Conservation (phyloP, 139 green algal genomes). For the Spirogloea muscicola region DNA sequence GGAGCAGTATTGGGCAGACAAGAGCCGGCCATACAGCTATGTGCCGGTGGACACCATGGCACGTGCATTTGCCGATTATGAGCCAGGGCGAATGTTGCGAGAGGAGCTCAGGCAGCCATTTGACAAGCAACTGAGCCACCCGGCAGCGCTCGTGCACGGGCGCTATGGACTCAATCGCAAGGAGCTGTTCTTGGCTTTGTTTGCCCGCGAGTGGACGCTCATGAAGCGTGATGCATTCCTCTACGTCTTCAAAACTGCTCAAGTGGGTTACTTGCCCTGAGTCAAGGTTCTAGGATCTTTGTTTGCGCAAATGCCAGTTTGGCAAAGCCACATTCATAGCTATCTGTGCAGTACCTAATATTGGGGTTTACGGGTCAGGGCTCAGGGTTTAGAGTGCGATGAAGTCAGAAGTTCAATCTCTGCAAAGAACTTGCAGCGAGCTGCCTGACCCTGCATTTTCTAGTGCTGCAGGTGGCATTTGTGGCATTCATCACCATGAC, state of each 20-base stretch:
- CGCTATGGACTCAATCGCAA: neutral
- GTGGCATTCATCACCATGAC: constrained; percentile 36
- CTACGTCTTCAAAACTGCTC: constrained; percentile 46
- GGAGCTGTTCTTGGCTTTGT: constrained; percentile 38
- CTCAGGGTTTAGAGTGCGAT: neutral
- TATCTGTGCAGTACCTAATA: neutral
- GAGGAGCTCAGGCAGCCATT: too few species aligned
- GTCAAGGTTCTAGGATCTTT: neutral
- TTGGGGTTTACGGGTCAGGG: too few species aligned
- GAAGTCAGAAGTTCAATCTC: neutral
- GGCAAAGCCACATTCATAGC: neutral
- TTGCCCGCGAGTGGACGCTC: constrained; percentile 51
- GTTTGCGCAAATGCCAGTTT: neutral
- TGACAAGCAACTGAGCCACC: neutral
- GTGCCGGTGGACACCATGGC: constrained; percentile 5
- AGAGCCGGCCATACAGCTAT: neutral
- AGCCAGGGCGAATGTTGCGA: too few species aligned
- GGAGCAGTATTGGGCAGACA: constrained; percentile 16
- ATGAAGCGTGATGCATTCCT: constrained; percentile 52
- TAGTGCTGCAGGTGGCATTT: constrained; percentile 2
- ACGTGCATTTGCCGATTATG: neutral
- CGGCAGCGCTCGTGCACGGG: neutral
- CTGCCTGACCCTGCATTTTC: neutral
- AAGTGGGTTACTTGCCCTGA: neutral
- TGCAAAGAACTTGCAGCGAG: neutral